Percentiles rank a stretch among this genome's conserved stretches.
Conservation (phyloP, 352 stramenopile genomes). For the Phytophthora aleatoria region DNA sequence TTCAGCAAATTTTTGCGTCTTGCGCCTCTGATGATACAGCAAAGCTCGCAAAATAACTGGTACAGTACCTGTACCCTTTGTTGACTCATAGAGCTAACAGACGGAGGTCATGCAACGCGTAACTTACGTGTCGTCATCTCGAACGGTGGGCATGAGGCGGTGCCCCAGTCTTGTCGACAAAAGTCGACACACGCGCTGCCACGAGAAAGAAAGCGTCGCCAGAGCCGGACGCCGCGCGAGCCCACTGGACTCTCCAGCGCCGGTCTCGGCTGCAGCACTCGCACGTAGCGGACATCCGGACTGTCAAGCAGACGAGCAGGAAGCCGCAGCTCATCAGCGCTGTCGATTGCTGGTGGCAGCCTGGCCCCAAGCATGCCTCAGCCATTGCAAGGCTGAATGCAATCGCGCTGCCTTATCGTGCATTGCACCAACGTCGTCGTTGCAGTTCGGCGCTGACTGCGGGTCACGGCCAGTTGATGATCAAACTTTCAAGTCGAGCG, state of each 20-base stretch:
- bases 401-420: conserved; percentile 3
- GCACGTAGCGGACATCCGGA: conserved; percentile 25
- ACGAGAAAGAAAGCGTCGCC: conserved; percentile 15
- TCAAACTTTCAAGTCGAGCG: conserved; percentile 6
- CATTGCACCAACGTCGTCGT: not conserved
- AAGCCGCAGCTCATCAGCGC: conserved; percentile 2
- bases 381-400: conserved; percentile 1
- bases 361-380: not conserved
- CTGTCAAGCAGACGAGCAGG: conserved; percentile 18
- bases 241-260: not conserved
- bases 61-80: not conserved
- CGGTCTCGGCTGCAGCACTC: conserved; percentile 4
- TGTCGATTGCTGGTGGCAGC: not conserved
- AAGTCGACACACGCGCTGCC: conserved; percentile 6
- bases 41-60: not conserved
- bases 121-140: conserved; percentile 13
- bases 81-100: conserved; percentile 29
- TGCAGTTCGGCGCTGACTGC: not conserved
- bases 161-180: conserved; percentile 14
- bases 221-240: conserved; percentile 7
- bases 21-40: not conserved
- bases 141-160: conserved; percentile 9
- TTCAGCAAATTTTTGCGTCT: not conserved
- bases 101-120: conserved; percentile 8
- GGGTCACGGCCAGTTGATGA: conserved; percentile 5